Base-by-base conservation (phyloP, 169 alveolate genomes). In the Besnoitia besnoiti region DNA sequence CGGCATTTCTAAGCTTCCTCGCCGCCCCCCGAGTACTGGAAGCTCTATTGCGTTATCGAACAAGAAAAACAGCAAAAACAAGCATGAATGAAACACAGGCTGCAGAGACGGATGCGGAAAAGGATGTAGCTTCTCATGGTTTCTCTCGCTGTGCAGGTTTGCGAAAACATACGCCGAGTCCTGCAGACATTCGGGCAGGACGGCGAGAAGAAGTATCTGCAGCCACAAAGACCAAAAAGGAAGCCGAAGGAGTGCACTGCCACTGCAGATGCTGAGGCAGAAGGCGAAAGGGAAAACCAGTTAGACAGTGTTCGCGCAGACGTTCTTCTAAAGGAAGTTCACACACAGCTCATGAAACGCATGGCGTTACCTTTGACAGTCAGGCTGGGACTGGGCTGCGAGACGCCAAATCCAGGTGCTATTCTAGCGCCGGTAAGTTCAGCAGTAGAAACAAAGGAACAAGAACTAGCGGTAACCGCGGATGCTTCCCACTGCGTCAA, bases 311-410 rank as follows among this genome's bases (percentile, higher is more conserved):
- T n/a, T 3, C 12, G 24, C 14, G 4, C 82, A 24, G 79, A 21
- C 39, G 82, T 27, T 19, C 44, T 73, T 8, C n/a, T 73, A 30
- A 73, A 30, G 10, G 39, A 8, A 1, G 82, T 73, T 37, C 87
- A 77, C 40, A 8, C 87, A 8, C 87, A 77, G 55, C 87, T 77
- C 61, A 37, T 77, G 87, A 77, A 77, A 27, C 49, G 87, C 19
- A 77, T 77, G 55, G 4, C 55, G 30, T 55, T 77, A 10, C 87
- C 87, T 2, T 55, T 77, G 10, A 77, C 87, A 10, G 61, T 77
- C 14, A 51, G 87, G 30, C 87, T 77, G 10, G 87, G 61, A 42
- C 49, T 77, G 33, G 55, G 55, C 14, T 77, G 87, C 55, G 87
- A 77, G 59, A 77, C 30, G 7, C 59, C 59, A 4, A 40, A 77